phyloP scores from a whole-genome alignment of 352 stramenopile species.

The Pythium pyrilobum region DNA sequence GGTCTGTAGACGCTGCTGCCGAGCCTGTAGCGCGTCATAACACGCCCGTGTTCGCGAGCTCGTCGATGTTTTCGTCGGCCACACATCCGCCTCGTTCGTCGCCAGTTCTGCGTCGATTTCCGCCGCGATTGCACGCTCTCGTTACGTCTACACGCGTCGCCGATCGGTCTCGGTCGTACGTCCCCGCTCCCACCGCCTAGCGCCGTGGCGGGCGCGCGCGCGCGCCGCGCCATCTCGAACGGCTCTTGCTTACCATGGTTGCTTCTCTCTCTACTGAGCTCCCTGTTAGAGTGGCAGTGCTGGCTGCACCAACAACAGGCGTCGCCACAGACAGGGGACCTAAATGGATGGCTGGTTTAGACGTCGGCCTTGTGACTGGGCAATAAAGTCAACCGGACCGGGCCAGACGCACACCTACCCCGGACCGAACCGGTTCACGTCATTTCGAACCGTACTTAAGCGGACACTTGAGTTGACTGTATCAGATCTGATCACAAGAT shows the following conservation, averaged over 20 bases:
- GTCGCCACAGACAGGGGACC: background rate
- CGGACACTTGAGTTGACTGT: background rate
- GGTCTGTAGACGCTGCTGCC: too few relatives aligned
- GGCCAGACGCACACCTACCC: background rate
- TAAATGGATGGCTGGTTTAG: conserved; percentile 17
- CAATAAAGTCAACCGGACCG: background rate
- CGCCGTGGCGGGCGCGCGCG: too few relatives aligned
- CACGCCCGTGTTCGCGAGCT: too few relatives aligned
- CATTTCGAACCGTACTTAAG: background rate
- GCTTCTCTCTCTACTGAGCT: conserved; percentile 77
- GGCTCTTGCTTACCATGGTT: conserved; percentile 81
- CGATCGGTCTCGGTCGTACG: too few relatives aligned
- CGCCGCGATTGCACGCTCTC: background rate
- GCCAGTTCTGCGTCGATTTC: background rate
- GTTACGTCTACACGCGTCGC: too few relatives aligned
- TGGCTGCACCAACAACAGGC: background rate
- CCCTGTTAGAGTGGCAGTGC: conserved; percentile 59
- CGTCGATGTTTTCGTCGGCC: background rate
- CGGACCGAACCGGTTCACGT: background rate
- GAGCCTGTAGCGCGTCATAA: too few relatives aligned
- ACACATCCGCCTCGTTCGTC: background rate
- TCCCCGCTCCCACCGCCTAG: too few relatives aligned
- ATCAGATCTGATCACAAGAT: background rate
- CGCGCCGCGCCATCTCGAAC: too few relatives aligned
- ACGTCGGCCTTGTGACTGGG: background rate